Evolutionary conservation across 345 rosid genomes (phyloP).

Genomic region (Carallia brachiata): DNA sequence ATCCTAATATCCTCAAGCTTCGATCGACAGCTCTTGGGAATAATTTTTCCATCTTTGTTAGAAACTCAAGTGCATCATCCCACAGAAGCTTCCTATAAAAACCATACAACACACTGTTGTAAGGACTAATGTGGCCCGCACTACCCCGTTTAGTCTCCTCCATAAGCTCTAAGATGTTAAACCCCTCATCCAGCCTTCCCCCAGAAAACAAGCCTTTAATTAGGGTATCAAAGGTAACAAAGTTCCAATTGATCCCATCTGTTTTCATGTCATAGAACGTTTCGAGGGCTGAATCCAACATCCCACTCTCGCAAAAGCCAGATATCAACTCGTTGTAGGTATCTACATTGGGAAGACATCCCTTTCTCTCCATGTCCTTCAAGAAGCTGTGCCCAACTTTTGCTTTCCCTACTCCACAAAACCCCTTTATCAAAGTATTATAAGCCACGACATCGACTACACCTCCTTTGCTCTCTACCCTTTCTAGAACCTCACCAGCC

Average conservation of each 20-base stretch:
- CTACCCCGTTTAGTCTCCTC: constrained; percentile 47
- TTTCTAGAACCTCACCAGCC: constrained; percentile 68
- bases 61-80: constrained; percentile 62
- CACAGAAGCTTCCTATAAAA: constrained; percentile 48
- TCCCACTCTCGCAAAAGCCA: constrained; percentile 53
- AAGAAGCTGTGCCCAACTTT: constrained; percentile 54
- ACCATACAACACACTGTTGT: constrained; percentile 68
- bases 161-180: constrained; percentile 73
- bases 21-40: constrained; percentile 68
- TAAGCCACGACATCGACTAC: constrained; percentile 60
- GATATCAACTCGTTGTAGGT: constrained; percentile 63
- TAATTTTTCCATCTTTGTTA: constrained; percentile 54
- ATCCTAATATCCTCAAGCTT: constrained; percentile 51
- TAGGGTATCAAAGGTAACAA: constrained; percentile 51
- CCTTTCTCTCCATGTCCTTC: constrained; percentile 76
- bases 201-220: constrained; percentile 54
- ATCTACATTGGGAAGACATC: constrained; percentile 71
- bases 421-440: constrained; percentile 71
- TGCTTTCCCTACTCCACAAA: constrained; percentile 56
- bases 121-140: constrained; percentile 45
- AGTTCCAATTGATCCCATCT: constrained; percentile 67
- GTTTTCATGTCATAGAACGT: constrained; percentile 72
- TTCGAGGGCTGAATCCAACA: constrained; percentile 64
- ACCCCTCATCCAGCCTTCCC: constrained; percentile 53
- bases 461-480: constrained; percentile 66